Conservation (phyloP, 106 monocot genomes). For the Phalaenopsis equestris region DNA sequence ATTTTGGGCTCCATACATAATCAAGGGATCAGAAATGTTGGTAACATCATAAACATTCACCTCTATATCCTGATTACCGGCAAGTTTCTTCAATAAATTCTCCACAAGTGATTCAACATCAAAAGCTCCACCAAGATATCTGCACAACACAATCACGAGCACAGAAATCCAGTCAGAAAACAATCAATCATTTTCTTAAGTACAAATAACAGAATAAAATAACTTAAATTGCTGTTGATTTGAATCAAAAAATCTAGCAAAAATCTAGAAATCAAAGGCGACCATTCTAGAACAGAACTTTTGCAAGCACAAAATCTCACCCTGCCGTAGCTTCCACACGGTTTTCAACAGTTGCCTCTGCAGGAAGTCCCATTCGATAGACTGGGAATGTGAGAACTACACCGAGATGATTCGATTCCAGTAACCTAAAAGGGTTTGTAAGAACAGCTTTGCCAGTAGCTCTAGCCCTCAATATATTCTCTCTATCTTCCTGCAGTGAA, state of each 20-base stretch:
- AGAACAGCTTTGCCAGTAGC: constrained; percentile 89
- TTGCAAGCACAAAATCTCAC: constrained; percentile 25
- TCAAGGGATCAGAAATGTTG: constrained; percentile 68
- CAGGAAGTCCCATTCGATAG: constrained; percentile 38
- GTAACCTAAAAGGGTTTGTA: constrained; percentile 70
- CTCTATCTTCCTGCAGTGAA: constrained; percentile 72
- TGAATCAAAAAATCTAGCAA: neutral
- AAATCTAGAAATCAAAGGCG: neutral
- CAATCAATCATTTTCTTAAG: neutral
- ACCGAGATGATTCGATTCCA: constrained; percentile 79
- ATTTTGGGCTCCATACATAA: constrained; percentile 84
- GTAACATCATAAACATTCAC: constrained; percentile 97
- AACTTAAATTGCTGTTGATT: neutral
- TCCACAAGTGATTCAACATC: constrained; percentile 95
- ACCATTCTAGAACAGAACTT: neutral
- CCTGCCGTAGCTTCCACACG: constrained; percentile 77
- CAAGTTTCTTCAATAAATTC: constrained; percentile 88
- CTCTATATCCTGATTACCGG: constrained; percentile 78
- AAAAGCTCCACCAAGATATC: constrained; percentile 96
- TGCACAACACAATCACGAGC: constrained; percentile 4
- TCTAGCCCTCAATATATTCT: constrained; percentile 81
- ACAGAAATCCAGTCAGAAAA: neutral
- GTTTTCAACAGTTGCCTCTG: constrained; percentile 48
- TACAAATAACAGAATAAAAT: neutral
- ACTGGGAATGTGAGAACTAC: constrained; percentile 87